Percentiles rank a stretch among this genome's conserved stretches.
phyloP scores from a whole-genome alignment of 352 stramenopile genomes.

The Phytophthora litchii region DNA sequence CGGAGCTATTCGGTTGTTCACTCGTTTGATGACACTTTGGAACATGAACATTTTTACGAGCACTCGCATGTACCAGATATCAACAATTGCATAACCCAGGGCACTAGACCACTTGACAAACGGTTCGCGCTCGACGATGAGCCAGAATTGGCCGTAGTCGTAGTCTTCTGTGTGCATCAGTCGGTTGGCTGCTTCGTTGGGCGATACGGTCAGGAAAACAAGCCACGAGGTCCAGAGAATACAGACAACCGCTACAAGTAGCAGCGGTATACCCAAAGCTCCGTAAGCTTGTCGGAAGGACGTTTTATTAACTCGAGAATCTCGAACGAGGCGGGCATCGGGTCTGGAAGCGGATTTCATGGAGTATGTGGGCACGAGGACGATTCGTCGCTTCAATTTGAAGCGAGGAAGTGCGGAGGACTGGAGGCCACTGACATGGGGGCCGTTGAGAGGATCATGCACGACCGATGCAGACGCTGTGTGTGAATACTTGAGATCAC shows the following conservation, averaged over 20 bases:
- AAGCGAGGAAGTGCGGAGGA: neutral
- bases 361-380: neutral
- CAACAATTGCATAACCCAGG: conserved; percentile 18
- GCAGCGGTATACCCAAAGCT: conserved; percentile 16
- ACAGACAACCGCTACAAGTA: conserved; percentile 19
- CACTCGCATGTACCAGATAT: conserved; percentile 14
- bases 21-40: neutral
- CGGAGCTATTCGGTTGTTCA: neutral
- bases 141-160: conserved; percentile 39
- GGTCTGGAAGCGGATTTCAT: conserved; percentile 6
- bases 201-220: conserved; percentile 26
- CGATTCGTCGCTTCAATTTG: neutral
- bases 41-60: conserved; percentile 31
- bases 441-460: neutral
- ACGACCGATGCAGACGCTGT: neutral
- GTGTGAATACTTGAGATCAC: neutral
- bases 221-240: conserved; percentile 37
- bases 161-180: conserved; percentile 36
- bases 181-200: conserved; percentile 32
- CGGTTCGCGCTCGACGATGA: conserved; percentile 24
- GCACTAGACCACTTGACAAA: conserved; percentile 17
- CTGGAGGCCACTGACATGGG: neutral
- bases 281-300: conserved; percentile 30
- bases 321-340: neutral
- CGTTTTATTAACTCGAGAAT: neutral